Conservation (phyloP, 2,329 filamentous ascomycete genomes). For the Chrysosphaeria jannelii region DNA sequence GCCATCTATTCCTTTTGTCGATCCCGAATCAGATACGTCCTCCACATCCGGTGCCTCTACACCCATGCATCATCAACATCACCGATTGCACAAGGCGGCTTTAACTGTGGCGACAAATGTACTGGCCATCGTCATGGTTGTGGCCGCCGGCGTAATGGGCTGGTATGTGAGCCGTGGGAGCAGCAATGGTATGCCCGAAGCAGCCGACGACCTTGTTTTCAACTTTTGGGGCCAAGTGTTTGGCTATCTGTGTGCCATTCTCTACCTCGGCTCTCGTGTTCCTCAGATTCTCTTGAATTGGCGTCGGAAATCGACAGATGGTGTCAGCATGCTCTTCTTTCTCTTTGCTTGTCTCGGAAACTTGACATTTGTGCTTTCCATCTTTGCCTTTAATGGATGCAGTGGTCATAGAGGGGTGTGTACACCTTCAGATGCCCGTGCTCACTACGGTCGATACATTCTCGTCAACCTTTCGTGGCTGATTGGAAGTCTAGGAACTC, state of each 20-base stretch:
- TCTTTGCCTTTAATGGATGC: constrained; percentile 46
- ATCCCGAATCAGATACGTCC: background rate
- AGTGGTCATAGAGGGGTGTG: constrained; percentile 16
- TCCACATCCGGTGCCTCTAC: constrained; percentile 1
- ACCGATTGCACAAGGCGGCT: constrained; percentile 7
- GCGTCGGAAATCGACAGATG: constrained; percentile 73
- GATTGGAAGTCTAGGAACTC: constrained; percentile 60
- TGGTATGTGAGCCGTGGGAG: constrained; percentile 44
- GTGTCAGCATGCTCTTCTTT: constrained; percentile 83
- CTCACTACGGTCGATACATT: constrained; percentile 52
- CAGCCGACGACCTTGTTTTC: constrained; percentile 23
- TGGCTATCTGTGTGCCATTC: constrained; percentile 65
- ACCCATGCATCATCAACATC: background rate
- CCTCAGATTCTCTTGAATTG: constrained; percentile 85
- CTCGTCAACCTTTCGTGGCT: constrained; percentile 80
- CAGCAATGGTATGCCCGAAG: constrained; percentile 7
- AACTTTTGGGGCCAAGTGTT: constrained; percentile 65
- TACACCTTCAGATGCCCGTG: constrained; percentile 27
- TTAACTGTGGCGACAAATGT: constrained; percentile 42
- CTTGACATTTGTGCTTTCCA: constrained; percentile 71
- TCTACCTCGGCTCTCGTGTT: constrained; percentile 71
- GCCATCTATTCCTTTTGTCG: constrained; percentile 37
- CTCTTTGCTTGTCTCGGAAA: constrained; percentile 91
- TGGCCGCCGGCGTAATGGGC: constrained; percentile 51
- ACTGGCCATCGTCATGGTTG: constrained; percentile 50